Evolutionary conservation across 1,284 basidiomycete species (phyloP), one percentile per base, ranked within the genome.

Genomic region (Acaromyces ingoldii): DNA sequence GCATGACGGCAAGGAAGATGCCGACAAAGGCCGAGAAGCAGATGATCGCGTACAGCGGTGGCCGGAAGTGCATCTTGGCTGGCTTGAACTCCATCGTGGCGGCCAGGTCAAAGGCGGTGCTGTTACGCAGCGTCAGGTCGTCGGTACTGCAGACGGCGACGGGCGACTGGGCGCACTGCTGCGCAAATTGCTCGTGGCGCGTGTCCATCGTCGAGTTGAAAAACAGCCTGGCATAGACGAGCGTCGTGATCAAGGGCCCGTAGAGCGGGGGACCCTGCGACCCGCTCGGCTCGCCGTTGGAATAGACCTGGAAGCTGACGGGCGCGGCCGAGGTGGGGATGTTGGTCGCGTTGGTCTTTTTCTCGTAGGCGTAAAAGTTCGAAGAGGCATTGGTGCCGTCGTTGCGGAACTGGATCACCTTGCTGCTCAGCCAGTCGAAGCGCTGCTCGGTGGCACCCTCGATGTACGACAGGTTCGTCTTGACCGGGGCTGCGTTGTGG

Each of bases 141-240:
- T 70, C 68, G 22, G 67, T 69, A 51, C 57, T 64, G 55, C 68
- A 70, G 17, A 61, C 39, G 17, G 6, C 51, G 22, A 17, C 53
- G 7, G 11, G 49, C 6, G 52, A 49, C 19, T 28, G n/a, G 6
- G 54, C 42, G 56, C 68, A 70, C 28, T 58, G 58, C 13, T 44
- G 30, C 4, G 53, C 57, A 45, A 69, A 70, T 45, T 64, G 53
- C 30, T 50, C 38, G 5, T 57, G 49, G 5, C 68, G 54, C 51
- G 54, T 55, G 26, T 55, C 49, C 5, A 65, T 57, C 38, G 63
- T 65, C 40, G 68, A 70, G 56, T 70, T 70, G 66, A 62, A 70
- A 57, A 70, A 70, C 55, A 69, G 61, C 30, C 68, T 60, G 15
- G 59, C 55, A 47, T 69, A 70, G 43, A 60, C 54, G 42, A 70